Conservation (phyloP, 805 yeast species). For the Geotrichum ghanense region DNA sequence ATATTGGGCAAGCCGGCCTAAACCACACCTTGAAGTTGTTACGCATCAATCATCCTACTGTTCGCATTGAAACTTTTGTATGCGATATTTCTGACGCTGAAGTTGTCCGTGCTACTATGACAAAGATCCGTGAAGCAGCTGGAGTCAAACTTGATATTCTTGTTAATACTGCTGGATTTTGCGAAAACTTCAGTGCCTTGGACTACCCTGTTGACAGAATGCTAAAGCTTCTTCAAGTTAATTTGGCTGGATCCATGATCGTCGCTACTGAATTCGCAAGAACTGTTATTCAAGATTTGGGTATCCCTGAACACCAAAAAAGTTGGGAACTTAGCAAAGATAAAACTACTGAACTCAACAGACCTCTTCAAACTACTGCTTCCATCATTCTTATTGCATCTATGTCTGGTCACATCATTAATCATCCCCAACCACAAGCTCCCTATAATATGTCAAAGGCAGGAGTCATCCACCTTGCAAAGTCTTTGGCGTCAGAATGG, state of each 20-base stretch:
- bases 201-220: constrained; percentile 66
- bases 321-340: neutral
- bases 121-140: constrained; percentile 44
- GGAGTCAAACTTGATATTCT: constrained; percentile 47
- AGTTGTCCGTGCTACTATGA: constrained; percentile 44
- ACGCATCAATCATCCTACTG: constrained; percentile 7
- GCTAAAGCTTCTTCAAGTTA: constrained; percentile 56
- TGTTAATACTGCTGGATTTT: constrained; percentile 76
- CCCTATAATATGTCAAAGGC: constrained; percentile 82
- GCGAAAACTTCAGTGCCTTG: constrained; percentile 69
- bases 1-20: constrained; percentile 51
- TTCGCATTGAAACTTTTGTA: constrained; percentile 42
- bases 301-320: too few relatives aligned
- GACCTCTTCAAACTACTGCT: constrained; percentile 64
- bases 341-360: constrained; percentile 44
- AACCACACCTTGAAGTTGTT: constrained; percentile 34
- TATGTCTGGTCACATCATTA: constrained; percentile 78
- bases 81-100: constrained; percentile 62
- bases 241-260: constrained; percentile 63
- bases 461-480: constrained; percentile 71
- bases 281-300: constrained; percentile 32
- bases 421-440: constrained; percentile 73
- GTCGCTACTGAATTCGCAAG: constrained; percentile 65
- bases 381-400: constrained; percentile 77
- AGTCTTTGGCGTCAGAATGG: constrained; percentile 74